Conservation (phyloP, 768 basidiomycete genomes). For the Kwoniella heveanensis region DNA sequence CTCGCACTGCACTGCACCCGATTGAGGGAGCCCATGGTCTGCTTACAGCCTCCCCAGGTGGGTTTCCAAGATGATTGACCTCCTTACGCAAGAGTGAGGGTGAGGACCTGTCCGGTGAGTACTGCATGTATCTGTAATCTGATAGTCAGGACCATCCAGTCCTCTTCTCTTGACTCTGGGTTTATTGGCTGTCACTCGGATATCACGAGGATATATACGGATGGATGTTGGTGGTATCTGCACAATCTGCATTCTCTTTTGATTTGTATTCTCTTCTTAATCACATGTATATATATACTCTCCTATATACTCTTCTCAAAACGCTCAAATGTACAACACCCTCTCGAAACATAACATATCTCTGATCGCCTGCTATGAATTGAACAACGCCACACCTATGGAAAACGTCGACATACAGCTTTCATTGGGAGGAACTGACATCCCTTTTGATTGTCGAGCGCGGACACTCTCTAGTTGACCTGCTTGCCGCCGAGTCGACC, state of each 20-base stretch:
- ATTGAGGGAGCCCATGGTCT: no score
- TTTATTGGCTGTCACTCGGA: no score
- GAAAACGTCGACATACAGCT: no score
- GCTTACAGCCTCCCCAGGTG: no score
- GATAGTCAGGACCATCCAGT: background rate
- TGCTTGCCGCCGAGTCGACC: slow-evolving; percentile 2
- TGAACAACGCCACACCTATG: no score
- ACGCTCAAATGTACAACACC: slow-evolving; percentile 1
- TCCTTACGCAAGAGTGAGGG: background rate
- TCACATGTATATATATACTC: slow-evolving; percentile 4
- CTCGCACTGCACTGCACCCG: no score
- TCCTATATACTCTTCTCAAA: background rate
- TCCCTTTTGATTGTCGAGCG: no score
- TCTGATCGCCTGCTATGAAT: no score
- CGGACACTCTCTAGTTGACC: background rate
- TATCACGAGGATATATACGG: background rate
- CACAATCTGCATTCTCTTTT: background rate
- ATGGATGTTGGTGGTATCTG: background rate
- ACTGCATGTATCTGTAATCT: no score
- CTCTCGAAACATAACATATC: background rate
- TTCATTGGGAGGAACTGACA: no score
- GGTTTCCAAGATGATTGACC: no score
- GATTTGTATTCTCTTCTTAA: background rate
- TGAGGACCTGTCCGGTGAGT: slow-evolving; percentile 6
- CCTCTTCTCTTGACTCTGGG: background rate